Evolutionary conservation across 495 filamentous ascomycete species (phyloP).

Genomic region (Daldinia childiae): DNA sequence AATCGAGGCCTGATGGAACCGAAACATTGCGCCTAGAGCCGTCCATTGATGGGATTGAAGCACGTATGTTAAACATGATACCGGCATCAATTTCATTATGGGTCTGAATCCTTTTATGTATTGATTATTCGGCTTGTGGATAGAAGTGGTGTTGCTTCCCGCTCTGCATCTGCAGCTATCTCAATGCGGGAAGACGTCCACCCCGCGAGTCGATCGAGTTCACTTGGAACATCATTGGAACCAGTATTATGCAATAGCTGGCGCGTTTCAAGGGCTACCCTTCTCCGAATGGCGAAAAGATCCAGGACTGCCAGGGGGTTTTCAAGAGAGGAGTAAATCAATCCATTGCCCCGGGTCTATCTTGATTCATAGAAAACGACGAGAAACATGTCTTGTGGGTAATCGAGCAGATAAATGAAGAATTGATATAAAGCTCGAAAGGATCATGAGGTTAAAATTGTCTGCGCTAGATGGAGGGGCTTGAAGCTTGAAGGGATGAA

Average conservation of each 20-base stretch:
- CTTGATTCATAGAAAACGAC: background rate
- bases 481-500: slow-evolving; percentile 25
- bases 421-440: slow-evolving; percentile 2
- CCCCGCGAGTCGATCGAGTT: slow-evolving; percentile 4
- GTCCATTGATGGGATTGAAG: slow-evolving; percentile 8
- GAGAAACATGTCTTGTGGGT: background rate
- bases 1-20: slow-evolving; percentile 30
- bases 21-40: slow-evolving; percentile 27
- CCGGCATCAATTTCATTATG: slow-evolving; percentile 24
- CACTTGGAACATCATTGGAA: slow-evolving; percentile 4
- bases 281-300: slow-evolving; percentile 7
- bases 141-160: slow-evolving; percentile 36
- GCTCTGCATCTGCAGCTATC: slow-evolving; percentile 31
- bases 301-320: background rate
- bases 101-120: slow-evolving; percentile 19
- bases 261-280: slow-evolving; percentile 13
- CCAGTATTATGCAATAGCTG: slow-evolving; percentile 3
- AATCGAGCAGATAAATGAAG: background rate
- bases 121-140: slow-evolving; percentile 13
- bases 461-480: slow-evolving; percentile 20
- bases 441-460: slow-evolving; percentile 7
- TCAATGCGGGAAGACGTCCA: slow-evolving; percentile 13
- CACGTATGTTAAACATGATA: slow-evolving; percentile 16
- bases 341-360: background rate
- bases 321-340: background rate